Evolutionary conservation across 257 asterid species (phyloP).

Genomic region (Dorcoceras hygrometricum): DNA sequence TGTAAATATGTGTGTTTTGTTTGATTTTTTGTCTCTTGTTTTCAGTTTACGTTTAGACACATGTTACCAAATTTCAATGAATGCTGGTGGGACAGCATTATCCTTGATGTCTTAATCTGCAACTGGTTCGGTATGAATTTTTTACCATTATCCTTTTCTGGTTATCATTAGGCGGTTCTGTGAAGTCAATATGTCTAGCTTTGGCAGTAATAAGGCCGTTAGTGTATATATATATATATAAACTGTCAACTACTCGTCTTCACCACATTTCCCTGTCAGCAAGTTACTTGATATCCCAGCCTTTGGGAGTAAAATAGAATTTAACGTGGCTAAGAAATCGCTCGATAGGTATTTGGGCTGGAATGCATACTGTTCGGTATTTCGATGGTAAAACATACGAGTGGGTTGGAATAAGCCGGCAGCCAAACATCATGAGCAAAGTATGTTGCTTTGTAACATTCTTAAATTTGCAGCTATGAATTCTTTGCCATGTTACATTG

Average conservation of each 20-base stretch:
- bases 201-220: neutral
- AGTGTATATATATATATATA: neutral
- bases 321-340: neutral
- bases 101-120: conserved; percentile 93
- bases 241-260: neutral
- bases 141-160: conserved; percentile 12
- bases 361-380: conserved; percentile 89
- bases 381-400: conserved; percentile 93
- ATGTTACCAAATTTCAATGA: conserved; percentile 96
- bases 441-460: conserved; percentile 40
- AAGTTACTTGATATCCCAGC: neutral
- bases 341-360: conserved; percentile 90
- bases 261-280: neutral
- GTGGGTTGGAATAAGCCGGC: conserved; percentile 98
- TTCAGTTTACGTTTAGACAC: conserved; percentile 96
- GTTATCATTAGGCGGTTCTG: neutral
- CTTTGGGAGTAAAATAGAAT: neutral
- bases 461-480: neutral
- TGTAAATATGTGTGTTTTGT: conserved; percentile 19
- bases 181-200: conserved; percentile 2
- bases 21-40: conserved; percentile 28
- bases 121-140: conserved; percentile 84
- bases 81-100: conserved; percentile 99
- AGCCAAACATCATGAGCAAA: conserved; percentile 90
- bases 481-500: neutral